Evolutionary conservation across 208 protist species (phyloP), one percentile per base, ranked within the genome.

Genomic region (Leishmania turanica): DNA sequence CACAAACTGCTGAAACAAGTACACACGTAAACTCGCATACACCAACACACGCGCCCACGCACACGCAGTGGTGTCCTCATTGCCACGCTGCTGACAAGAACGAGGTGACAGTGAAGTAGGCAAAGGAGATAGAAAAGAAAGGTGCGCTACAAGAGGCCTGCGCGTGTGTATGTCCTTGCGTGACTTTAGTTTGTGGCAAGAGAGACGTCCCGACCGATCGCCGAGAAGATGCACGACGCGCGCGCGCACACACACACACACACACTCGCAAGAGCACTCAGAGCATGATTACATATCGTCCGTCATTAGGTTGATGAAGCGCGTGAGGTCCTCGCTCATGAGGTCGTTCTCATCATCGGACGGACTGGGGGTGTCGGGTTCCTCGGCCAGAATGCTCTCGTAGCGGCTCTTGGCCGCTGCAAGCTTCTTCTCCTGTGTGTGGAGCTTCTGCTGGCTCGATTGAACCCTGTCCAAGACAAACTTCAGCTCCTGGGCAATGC

Each of bases 371-470:
- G 90, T 92, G 6, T 72, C 77, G 0, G 91, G 89, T 68, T 91
- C 88, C 21, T 93, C 87, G 49, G 78, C 77, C 42, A 80, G 68
- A 15, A 95, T 51, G 56, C 77, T 86, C 65, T 91, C 82, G 45
- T 90, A 86, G 17, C 78, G 75, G 47, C 82, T 85, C 78, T 83
- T 77, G 31, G 88, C 87, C 1, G 83, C 79, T 3, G 84, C 85
- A 37, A 96, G 79, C 81, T 95, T 95, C 86, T 93, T 92, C 64
- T 96, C 88, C 58, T 90, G 88, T 2, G 80, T 64, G 75, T 88
- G 91, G 37, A 89, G 73, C 51, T 89, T 92, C 78, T 92, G 86
- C 83, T 94, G 84, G 17, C 87, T 77, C 15, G 84, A 76, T 37
- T 86, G 83, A 45, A 95, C 82, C 72, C 90, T 89, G 47, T 94